Conservation (phyloP, 2,329 filamentous ascomycete genomes). For the Ophiostoma australiae region DNA sequence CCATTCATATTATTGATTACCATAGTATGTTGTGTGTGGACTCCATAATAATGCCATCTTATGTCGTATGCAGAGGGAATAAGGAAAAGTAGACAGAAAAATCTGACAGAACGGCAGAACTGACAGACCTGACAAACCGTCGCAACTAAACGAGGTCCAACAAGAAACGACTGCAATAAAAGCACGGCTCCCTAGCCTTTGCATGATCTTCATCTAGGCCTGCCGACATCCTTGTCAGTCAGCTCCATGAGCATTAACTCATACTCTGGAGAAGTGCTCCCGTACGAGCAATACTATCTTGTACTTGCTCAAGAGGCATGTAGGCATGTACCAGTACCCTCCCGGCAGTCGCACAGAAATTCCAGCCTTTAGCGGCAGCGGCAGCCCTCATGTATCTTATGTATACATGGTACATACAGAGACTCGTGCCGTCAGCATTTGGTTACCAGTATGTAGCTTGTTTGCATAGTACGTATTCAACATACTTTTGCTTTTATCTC, state of each 20-base stretch:
- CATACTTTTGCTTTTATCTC: background rate
- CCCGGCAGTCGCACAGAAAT: background rate
- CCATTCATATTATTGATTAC: background rate
- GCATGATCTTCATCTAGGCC: conserved; percentile 25
- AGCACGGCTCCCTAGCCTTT: conserved; percentile 25
- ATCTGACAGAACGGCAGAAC: conserved; percentile 1
- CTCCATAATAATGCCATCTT: background rate
- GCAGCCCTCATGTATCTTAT: background rate
- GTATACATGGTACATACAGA: too few relatives aligned
- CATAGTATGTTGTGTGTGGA: background rate
- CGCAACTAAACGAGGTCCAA: background rate
- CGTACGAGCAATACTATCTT: too few relatives aligned
- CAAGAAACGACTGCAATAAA: conserved; percentile 14
- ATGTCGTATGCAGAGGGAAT: background rate
- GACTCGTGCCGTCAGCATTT: background rate
- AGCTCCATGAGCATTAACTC: background rate
- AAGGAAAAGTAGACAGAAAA: background rate
- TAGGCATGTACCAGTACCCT: background rate
- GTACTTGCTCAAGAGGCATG: background rate
- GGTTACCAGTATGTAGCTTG: too few relatives aligned
- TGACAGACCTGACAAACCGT: background rate
- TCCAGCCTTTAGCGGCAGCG: background rate
- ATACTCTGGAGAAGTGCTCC: too few relatives aligned
- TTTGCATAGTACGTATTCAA: too few relatives aligned
- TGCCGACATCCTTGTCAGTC: conserved; percentile 13